Base-by-base conservation (phyloP, 1,284 basidiomycete genomes). In the Pholiota adiposa region DNA sequence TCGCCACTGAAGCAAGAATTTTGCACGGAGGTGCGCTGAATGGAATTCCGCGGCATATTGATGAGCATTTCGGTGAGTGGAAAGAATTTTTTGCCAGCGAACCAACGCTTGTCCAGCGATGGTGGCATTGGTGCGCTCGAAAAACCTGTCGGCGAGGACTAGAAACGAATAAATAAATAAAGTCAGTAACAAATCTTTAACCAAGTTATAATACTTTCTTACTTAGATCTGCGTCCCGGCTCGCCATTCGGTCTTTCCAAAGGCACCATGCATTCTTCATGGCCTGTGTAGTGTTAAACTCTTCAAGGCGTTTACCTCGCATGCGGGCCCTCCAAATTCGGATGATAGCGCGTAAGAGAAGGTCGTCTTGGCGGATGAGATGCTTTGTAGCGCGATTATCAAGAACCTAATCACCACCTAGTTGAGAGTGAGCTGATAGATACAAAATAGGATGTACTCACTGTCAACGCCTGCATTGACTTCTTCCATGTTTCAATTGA, bases 321-420 rank as follows among this genome's bases (percentile, higher is more conserved):
- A 89, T 88, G 50, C 84, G 85, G 27, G 89, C 87, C 66, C 84
- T 86, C 90, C 92, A 92, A 18, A 92, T 84, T 51, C 87, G 80
- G 65, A 83, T 74, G 36, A 90, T 76, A 19, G 87, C 90, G 46
- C 83, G 82, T 34, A 90, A 64, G 8, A 92, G 78, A 19, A 88
- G 76, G 53, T 79, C 79, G 66, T 92, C 86, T 68, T 87, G 88
- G 41, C 86, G 81, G 40, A 77, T 75, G 18, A 85, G 59, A 66
- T 89, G 83, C 61, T 85, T 88, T 59, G 76, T 72, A 4, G 85
- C 89, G 29, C 83, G 82, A 57, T 69, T 75, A 66, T 87, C 83
- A 67, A 87, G 62, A 19, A 31, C 61, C 80, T 82, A 61, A 8
- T 51, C 23, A 25, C 29, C 34, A 19, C 19, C n/a, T 59, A 41